These are phyloP conservation scores for Infundibulicybe gibba DNA, from an alignment of 768 basidiomycete genomes.

Conservation along the genomic window DNA sequence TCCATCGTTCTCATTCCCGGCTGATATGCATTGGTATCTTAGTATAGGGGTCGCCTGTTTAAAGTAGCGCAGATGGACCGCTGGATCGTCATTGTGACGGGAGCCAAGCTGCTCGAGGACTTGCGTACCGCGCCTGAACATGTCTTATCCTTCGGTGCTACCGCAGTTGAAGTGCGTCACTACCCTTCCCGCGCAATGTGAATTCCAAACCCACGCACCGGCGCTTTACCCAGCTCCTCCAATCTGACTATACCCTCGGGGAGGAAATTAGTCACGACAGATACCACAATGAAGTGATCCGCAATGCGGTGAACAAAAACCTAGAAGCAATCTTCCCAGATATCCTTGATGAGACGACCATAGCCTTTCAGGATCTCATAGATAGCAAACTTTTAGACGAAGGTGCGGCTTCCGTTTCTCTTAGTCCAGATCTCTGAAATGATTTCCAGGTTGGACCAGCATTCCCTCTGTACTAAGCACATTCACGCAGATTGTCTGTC, in stretches of 20 bases:
- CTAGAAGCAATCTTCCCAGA: constrained; percentile 17
- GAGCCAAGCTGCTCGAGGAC: constrained; percentile 37
- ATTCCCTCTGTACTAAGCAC: constrained; percentile 13
- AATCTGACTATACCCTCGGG: constrained; percentile 32
- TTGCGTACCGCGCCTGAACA: constrained; percentile 43
- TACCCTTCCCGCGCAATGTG: not conserved
- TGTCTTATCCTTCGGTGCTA: constrained; percentile 31
- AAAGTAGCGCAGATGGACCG: constrained; percentile 37
- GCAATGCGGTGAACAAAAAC: constrained; percentile 21
- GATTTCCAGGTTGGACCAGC: constrained; percentile 15
- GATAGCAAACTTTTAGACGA: constrained; percentile 2
- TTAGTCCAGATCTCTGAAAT: not conserved
- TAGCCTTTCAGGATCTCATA: constrained; percentile 15
- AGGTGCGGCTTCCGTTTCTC: constrained; percentile 15
- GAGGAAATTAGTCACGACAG: constrained; percentile 17
- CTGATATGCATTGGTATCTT: not conserved
- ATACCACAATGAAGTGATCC: constrained; percentile 14
- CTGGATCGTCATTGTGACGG: constrained; percentile 43
- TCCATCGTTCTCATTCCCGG: not conserved
- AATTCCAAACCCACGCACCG: not conserved
- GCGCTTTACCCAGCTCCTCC: constrained; percentile 18
- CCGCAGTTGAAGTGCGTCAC: not conserved
- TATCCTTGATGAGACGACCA: constrained; percentile 19
- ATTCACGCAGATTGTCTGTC: constrained; percentile 19
- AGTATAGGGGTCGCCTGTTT: constrained; percentile 29